Base-by-base conservation (phyloP, 805 yeast genomes). In the Wickerhamomyces silvicola region DNA sequence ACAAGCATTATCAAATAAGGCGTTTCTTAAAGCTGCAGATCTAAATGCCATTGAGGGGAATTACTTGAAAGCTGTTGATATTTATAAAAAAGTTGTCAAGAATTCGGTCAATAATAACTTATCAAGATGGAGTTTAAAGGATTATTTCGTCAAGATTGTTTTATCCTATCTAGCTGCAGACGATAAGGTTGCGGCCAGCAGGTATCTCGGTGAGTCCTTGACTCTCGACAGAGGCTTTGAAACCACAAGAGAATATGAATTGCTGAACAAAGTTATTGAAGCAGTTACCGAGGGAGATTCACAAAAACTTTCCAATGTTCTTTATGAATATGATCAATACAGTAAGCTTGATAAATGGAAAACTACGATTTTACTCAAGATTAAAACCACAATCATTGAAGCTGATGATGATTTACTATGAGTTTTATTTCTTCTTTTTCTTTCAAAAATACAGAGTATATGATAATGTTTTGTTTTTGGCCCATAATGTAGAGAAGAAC, bases 91-190 rank as follows among this genome's bases (percentile, higher is more conserved):
- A 37, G 77, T 92, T 21, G 92, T 90, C 20, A 75, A 79, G 53
- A 81, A 75, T 44, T 75, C 85, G 48, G 53, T 83, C 33, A 80
- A 79, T 41, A 86, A 81, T 57, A 75, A 72, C 43, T 64, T 87
- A 39, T 74, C 90, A 24, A 81, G 78, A 60, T 92, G 97, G 97
- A 79, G 86, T 31, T 67, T 92, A 52, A 92, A 92, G 58, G 98
- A 92, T 36, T 86, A 90, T 57, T 87, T 83, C 49, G 66, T 85
- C 52, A 87, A 87, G 64, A 78, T 83, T 32, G 78, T 84, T 18
- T 66, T 92, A 35, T 85, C 96, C 54, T 74, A 81, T 32, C 65
- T 92, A 43, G 94, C 97, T 21, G 75, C 76, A 36, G 86, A 76
- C 43, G 98, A 92, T 57, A 66, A 74, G 23, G 88, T 94, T 22